Conservation (phyloP, 2,329 filamentous ascomycete genomes). For the Colletotrichum nymphaeae region DNA sequence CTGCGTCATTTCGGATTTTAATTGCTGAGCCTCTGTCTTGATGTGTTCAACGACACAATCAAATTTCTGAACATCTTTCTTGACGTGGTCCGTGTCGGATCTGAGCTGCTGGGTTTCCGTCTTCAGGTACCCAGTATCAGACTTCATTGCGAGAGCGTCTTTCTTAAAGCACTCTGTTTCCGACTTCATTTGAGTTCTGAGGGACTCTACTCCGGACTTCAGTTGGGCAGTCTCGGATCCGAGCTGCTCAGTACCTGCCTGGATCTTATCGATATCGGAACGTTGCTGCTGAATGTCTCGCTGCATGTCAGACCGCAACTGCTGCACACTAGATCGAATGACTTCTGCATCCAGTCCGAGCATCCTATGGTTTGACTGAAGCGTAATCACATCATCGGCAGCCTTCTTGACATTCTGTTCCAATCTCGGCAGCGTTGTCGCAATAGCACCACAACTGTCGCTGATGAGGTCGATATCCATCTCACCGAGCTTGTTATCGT, state of each 20-base stretch:
- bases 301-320: background rate
- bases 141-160: background rate
- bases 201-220: background rate
- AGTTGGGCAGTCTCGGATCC: background rate
- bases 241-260: background rate
- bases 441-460: conserved; percentile 11
- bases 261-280: background rate
- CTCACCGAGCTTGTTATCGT: conserved; percentile 23
- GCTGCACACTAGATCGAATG: background rate
- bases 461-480: conserved; percentile 22
- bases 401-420: conserved; percentile 6
- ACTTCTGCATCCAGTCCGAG: background rate
- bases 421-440: conserved; percentile 16
- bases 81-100: background rate
- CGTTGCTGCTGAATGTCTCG: background rate
- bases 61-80: background rate
- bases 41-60: background rate
- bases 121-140: background rate
- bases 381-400: background rate
- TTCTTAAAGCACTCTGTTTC: background rate
- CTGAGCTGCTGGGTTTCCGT: background rate
- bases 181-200: background rate
- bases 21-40: background rate
- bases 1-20: background rate
- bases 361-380: background rate